These are phyloP conservation scores for Lolium perenne DNA, from an alignment of 176 grass and related monocot genomes.

Conservation along the genomic window DNA sequence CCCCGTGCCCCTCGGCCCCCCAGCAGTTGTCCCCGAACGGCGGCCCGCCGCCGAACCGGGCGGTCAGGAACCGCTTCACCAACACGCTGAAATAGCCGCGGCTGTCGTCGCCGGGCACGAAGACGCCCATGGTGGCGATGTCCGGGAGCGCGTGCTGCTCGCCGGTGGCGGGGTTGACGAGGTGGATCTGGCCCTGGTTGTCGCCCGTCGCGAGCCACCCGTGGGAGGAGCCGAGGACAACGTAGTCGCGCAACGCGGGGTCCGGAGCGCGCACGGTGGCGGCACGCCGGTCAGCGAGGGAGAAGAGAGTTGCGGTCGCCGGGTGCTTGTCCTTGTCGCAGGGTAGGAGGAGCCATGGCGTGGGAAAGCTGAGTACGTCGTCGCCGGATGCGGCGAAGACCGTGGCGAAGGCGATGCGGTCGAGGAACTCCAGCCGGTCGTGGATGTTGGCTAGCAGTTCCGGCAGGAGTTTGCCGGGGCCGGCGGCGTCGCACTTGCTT, in stretches of 20 bases:
- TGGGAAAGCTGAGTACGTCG: too few species aligned
- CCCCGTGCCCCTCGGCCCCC: too few species aligned
- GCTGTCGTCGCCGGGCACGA: neutral
- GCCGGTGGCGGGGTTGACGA: conserved; percentile 20
- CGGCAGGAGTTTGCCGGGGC: neutral
- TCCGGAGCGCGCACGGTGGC: neutral
- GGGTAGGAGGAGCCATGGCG: conserved; percentile 23
- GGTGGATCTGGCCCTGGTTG: neutral
- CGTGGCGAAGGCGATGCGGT: conserved; percentile 15
- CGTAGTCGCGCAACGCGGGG: neutral
- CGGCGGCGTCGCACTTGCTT: neutral
- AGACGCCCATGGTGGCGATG: neutral
- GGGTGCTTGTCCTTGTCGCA: neutral
- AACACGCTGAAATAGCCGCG: neutral
- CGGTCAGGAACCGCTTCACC: neutral
- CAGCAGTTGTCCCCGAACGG: neutral
- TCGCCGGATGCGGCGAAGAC: neutral
- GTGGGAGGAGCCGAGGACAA: neutral
- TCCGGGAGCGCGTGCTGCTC: neutral
- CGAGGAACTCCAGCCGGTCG: conserved; percentile 9
- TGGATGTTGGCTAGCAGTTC: conserved; percentile 3
- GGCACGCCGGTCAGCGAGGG: neutral
- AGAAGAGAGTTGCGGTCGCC: neutral
- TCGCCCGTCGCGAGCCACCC: conserved; percentile 25
- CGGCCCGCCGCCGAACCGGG: neutral